Evolutionary conservation across 768 basidiomycete genomes (phyloP).

Genomic region (Leucogyrophana mollusca): DNA sequence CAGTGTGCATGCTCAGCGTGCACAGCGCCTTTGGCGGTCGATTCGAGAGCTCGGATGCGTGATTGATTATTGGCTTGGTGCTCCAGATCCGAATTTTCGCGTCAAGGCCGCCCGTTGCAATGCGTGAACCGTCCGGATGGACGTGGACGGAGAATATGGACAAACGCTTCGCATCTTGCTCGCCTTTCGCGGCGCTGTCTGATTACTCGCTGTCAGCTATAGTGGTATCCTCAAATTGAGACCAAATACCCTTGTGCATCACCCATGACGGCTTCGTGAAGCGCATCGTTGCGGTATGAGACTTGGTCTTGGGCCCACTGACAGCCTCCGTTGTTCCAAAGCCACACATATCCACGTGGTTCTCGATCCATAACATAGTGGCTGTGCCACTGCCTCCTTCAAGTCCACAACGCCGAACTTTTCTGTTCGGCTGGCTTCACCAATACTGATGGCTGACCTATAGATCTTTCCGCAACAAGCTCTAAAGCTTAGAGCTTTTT

Average conservation of each 20-base stretch:
- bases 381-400: too few relatives aligned
- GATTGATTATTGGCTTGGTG: constrained; percentile 89
- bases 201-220: not conserved
- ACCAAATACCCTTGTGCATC: constrained; percentile 63
- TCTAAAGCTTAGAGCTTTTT: too few relatives aligned
- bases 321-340: not conserved
- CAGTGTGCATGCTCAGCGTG: constrained; percentile 91
- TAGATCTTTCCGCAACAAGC: too few relatives aligned
- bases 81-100: constrained; percentile 97
- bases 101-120: constrained; percentile 97
- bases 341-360: not conserved
- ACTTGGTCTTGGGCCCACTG: not conserved
- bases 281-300: constrained; percentile 48
- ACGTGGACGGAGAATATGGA: constrained; percentile 93
- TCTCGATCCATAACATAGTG: not conserved
- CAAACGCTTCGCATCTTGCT: constrained; percentile 60
- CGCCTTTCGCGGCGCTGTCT: constrained; percentile 56
- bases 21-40: constrained; percentile 84
- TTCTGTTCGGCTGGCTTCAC: too few relatives aligned
- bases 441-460: too few relatives aligned
- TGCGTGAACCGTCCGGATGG: constrained; percentile 92
- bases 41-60: constrained; percentile 61
- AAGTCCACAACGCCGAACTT: too few relatives aligned
- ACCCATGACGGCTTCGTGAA: constrained; percentile 92
- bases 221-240: not conserved